These are phyloP conservation scores for Ustilago cynodontis DNA, from an alignment of 1,284 basidiomycete species.

Conservation along the genomic window DNA sequence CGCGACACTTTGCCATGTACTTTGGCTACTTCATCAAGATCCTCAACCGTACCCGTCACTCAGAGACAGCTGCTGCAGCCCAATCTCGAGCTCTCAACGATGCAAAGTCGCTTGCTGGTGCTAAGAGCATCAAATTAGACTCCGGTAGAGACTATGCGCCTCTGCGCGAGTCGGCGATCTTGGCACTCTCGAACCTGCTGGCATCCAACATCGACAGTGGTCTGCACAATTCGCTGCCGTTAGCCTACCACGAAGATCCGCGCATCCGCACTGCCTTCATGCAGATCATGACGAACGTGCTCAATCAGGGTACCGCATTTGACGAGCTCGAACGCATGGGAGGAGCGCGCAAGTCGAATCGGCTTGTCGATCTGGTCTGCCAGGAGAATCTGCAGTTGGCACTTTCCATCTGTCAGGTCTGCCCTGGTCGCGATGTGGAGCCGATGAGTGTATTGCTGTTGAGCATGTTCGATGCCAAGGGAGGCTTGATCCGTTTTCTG, in stretches of 20 bases:
- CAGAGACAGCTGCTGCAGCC: constrained; percentile 39
- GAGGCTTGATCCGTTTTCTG: constrained; percentile 62
- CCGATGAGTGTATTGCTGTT: constrained; percentile 56
- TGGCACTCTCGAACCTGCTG: constrained; percentile 82
- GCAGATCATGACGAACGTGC: constrained; percentile 86
- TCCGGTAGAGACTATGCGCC: constrained; percentile 39
- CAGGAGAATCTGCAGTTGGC: constrained; percentile 61
- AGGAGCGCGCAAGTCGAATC: constrained; percentile 50
- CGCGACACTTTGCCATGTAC: constrained; percentile 63
- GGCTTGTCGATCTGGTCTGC: constrained; percentile 60
- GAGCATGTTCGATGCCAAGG: constrained; percentile 64
- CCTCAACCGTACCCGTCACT: constrained; percentile 57
- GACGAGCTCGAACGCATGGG: constrained; percentile 63
- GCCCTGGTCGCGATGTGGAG: constrained; percentile 57
- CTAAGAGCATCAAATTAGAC: constrained; percentile 24
- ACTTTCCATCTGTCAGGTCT: constrained; percentile 60
- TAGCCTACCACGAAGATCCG: constrained; percentile 82
- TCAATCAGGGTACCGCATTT: constrained; percentile 76
- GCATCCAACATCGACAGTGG: constrained; percentile 88
- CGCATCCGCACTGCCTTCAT: constrained; percentile 84
- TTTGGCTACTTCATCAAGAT: constrained; percentile 67
- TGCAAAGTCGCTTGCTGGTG: constrained; percentile 18
- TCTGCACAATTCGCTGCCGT: constrained; percentile 84
- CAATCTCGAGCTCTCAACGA: constrained; percentile 25
- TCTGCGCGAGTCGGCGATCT: constrained; percentile 60